phyloP scores from a whole-genome alignment of 2,329 filamentous ascomycete species.

The Pseudofabraea citricarpa region DNA sequence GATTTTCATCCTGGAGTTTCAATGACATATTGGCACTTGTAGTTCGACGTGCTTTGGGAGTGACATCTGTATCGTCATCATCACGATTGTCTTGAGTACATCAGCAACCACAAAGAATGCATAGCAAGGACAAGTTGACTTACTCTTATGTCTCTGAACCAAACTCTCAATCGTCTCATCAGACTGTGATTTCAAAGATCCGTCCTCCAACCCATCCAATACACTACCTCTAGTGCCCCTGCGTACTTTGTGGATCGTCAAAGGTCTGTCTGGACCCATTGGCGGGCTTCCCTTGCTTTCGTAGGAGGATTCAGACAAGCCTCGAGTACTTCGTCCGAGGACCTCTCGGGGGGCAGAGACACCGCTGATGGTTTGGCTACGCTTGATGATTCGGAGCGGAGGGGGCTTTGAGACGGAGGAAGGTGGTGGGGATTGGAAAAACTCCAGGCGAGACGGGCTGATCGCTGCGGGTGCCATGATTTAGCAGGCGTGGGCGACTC shows the following conservation, averaged over 20 bases:
- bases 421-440: slow-evolving; percentile 29
- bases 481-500: slow-evolving; percentile 6
- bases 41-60: slow-evolving; percentile 20
- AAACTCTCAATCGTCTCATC: slow-evolving; percentile 6
- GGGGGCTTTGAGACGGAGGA: slow-evolving; percentile 32
- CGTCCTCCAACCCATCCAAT: slow-evolving; percentile 11
- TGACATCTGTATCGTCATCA: slow-evolving; percentile 18
- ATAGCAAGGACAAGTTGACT: slow-evolving; percentile 2
- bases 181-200: not conserved
- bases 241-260: slow-evolving; percentile 25
- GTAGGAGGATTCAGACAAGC: slow-evolving; percentile 15
- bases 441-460: slow-evolving; percentile 26
- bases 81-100: not conserved
- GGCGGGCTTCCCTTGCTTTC: slow-evolving; percentile 24
- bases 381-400: slow-evolving; percentile 48
- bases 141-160: slow-evolving; percentile 6
- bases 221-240: slow-evolving; percentile 14
- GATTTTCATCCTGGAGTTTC: too few relatives aligned
- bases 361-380: slow-evolving; percentile 25
- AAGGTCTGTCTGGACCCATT: slow-evolving; percentile 18
- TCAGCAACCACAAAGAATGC: slow-evolving; percentile 1
- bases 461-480: slow-evolving; percentile 32
- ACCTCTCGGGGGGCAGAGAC: slow-evolving; percentile 16
- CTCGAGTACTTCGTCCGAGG: slow-evolving; percentile 15
- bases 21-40: too few relatives aligned